Evolutionary conservation across 1,284 basidiomycete genomes (phyloP).

Genomic region (Austroboletus novae-zelandiae): DNA sequence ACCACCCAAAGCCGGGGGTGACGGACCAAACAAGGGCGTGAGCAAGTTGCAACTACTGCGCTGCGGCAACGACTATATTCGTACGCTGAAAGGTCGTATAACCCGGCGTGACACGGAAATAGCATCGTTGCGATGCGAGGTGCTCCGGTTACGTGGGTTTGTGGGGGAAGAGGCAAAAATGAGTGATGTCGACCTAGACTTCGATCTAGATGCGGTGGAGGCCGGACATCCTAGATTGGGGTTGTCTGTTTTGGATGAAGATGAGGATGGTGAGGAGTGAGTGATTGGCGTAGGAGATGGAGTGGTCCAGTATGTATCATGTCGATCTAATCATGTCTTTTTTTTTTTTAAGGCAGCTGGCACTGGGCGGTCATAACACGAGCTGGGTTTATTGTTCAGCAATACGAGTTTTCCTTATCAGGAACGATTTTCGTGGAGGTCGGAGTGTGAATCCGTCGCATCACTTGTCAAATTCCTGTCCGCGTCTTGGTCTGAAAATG

Average conservation of each 20-base stretch:
- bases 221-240: slow-evolving; percentile 18
- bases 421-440: slow-evolving; percentile 25
- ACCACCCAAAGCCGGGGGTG: slow-evolving; percentile 79
- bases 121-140: slow-evolving; percentile 63
- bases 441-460: slow-evolving; percentile 21
- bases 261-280: slow-evolving; percentile 30
- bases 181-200: slow-evolving; percentile 41
- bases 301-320: slow-evolving; percentile 14
- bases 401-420: slow-evolving; percentile 7
- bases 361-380: too few relatives aligned
- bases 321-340: slow-evolving; percentile 6
- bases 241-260: slow-evolving; percentile 26
- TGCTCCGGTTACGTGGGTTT: slow-evolving; percentile 56
- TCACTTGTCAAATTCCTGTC: background rate
- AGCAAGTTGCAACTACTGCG: slow-evolving; percentile 91
- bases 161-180: slow-evolving; percentile 31
- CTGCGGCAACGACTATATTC: slow-evolving; percentile 87
- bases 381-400: too few relatives aligned
- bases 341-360: background rate
- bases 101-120: slow-evolving; percentile 86
- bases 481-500: slow-evolving; percentile 12
- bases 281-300: too few relatives aligned
- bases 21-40: slow-evolving; percentile 93
- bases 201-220: slow-evolving; percentile 42
- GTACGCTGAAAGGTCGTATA: slow-evolving; percentile 73